These are phyloP conservation scores for Avena sativa DNA, from an alignment of 176 grass and related monocot species.

Conservation along the genomic window DNA sequence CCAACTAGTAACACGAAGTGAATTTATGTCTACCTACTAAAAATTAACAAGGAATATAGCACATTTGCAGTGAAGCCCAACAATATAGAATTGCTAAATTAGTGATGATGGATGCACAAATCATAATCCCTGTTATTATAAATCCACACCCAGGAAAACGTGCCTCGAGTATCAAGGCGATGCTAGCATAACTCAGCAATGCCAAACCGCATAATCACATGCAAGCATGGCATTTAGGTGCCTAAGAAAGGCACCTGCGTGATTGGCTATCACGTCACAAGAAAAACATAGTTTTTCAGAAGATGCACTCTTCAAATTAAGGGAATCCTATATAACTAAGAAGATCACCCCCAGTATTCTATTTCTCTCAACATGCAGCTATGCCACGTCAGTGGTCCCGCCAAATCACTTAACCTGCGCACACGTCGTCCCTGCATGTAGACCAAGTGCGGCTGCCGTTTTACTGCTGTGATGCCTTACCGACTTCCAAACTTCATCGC, in stretches of 20 bases:
- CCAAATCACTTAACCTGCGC: too few relatives aligned
- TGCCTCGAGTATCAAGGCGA: constrained; percentile 5
- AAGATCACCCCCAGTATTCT: too few relatives aligned
- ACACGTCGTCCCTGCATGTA: too few relatives aligned
- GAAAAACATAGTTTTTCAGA: not conserved
- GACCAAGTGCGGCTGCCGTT: too few relatives aligned
- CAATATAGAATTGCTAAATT: not conserved
- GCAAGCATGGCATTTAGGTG: not conserved
- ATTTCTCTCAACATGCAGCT: too few relatives aligned
- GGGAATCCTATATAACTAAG: too few relatives aligned
- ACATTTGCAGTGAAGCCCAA: not conserved
- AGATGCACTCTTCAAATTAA: not conserved
- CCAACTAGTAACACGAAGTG: not conserved
- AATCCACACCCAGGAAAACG: not conserved
- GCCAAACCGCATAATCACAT: not conserved
- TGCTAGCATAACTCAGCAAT: not conserved
- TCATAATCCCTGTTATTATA: not conserved
- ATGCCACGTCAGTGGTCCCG: too few relatives aligned
- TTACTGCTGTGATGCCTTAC: too few relatives aligned
- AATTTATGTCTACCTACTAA: not conserved
- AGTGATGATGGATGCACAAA: not conserved
- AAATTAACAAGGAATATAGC: not conserved
- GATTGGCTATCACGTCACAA: not conserved
- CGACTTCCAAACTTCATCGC: too few relatives aligned
- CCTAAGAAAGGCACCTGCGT: not conserved